A percentile compares a stretch with the other conserved stretches of the same genome.
phyloP scores from a whole-genome alignment of 495 filamentous ascomycete genomes.

The Podospora anserina region DNA sequence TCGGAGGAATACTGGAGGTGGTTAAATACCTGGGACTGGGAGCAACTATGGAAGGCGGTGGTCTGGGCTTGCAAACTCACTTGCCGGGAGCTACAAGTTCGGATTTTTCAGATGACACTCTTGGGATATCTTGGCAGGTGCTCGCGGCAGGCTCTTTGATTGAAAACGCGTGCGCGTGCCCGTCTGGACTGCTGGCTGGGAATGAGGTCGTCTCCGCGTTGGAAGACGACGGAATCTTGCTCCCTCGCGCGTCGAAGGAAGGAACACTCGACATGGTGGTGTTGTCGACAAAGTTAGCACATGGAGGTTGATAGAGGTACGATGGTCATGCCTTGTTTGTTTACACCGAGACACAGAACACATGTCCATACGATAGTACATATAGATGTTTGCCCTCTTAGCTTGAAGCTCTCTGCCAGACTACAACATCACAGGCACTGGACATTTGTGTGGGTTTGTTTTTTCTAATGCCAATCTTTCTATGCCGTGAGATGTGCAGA shows the following conservation, averaged over 20 bases:
- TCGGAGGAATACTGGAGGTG: not conserved
- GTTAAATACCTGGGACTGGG: not conserved
- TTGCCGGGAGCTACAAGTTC: not conserved
- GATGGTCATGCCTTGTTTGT: not conserved
- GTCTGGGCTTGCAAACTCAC: not conserved
- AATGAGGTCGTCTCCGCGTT: not conserved
- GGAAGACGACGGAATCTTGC: not conserved
- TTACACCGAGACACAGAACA: not conserved
- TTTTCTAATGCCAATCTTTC: no score
- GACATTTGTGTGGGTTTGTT: no score
- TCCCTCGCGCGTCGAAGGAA: not conserved
- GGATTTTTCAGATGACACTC: not conserved
- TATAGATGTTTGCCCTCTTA: no score
- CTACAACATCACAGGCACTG: no score
- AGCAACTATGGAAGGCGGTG: not conserved
- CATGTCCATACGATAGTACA: not conserved
- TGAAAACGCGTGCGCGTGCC: not conserved
- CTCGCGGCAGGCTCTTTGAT: not conserved
- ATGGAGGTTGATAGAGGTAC: not conserved
- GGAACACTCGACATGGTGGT: not conserved
- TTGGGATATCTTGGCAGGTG: not conserved
- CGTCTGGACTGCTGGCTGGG: not conserved
- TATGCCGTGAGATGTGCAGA: no score
- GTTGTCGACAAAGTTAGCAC: not conserved
- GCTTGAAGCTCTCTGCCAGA: no score